Conservation (phyloP, 352 stramenopile species). For the Aphanomyces astaci region DNA sequence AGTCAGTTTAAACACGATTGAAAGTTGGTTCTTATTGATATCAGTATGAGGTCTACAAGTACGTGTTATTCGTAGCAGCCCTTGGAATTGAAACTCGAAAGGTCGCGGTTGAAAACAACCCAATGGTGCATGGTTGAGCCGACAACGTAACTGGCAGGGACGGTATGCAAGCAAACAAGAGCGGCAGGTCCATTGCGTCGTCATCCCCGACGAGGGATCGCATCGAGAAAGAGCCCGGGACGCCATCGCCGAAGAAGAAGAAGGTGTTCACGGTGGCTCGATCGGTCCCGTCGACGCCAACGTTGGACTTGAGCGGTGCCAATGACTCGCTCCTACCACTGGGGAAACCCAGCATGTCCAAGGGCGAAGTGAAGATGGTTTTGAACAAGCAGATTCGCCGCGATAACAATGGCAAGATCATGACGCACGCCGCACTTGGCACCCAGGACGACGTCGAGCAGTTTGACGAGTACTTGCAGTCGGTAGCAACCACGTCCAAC, state of each 20-base stretch:
- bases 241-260: constrained; percentile 22
- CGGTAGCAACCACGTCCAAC: neutral
- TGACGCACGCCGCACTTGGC: constrained; percentile 55
- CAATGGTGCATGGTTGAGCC: neutral
- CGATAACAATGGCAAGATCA: constrained; percentile 34
- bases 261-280: constrained; percentile 21
- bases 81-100: no score
- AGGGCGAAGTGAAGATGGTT: constrained; percentile 6
- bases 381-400: constrained; percentile 18
- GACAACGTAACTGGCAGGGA: no score
- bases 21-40: no score
- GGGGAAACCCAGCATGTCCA: neutral
- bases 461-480: constrained; percentile 48
- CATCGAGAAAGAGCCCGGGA: neutral
- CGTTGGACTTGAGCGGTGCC: neutral
- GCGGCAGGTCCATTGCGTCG: neutral
- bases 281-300: constrained; percentile 16
- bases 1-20: no score
- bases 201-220: neutral
- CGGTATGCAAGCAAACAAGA: constrained; percentile 2
- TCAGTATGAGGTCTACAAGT: no score
- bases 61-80: no score
- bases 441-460: constrained; percentile 43
- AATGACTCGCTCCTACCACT: neutral
- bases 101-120: neutral